Evolutionary conservation across 305 asterid species (phyloP).

Genomic region (Striga hermonthica): DNA sequence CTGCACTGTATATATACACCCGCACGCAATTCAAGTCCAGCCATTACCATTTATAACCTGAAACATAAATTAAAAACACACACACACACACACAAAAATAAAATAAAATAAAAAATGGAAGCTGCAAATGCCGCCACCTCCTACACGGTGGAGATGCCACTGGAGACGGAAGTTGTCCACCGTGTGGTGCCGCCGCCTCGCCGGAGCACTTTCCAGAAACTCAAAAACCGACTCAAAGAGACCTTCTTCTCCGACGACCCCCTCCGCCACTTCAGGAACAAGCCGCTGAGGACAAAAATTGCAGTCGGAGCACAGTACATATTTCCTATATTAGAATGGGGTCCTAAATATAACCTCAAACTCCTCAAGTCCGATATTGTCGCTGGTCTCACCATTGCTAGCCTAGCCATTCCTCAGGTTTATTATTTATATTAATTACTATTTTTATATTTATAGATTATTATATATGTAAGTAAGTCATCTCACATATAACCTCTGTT

Average conservation of each 20-base stretch:
- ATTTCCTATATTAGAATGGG: slow-evolving; percentile 5
- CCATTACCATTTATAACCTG: too few relatives aligned
- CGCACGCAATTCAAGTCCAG: too few relatives aligned
- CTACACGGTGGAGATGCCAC: neutral
- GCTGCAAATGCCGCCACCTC: slow-evolving; percentile 7
- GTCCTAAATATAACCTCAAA: slow-evolving; percentile 2
- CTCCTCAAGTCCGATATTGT: slow-evolving; percentile 7
- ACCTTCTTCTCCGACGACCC: slow-evolving; percentile 11
- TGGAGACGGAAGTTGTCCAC: slow-evolving; percentile 12
- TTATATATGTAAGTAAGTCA: too few relatives aligned
- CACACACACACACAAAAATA: neutral
- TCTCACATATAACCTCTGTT: too few relatives aligned
- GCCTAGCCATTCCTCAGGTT: slow-evolving; percentile 18
- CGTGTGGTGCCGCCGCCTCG: neutral
- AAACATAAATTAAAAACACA: neutral
- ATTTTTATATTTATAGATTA: too few relatives aligned
- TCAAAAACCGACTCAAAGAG: slow-evolving; percentile 2
- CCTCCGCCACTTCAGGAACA: neutral
- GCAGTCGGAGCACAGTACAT: neutral
- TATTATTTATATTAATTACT: neutral
- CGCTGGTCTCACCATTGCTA: slow-evolving; percentile 12
- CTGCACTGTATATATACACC: too few relatives aligned
- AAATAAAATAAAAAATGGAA: neutral
- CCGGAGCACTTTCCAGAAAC: slow-evolving; percentile 11
- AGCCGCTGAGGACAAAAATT: neutral